Evolutionary conservation across 164 flowering plant species (phyloP), one percentile per base, ranked within the genome.

Genomic region (Liriodendron chinense): DNA sequence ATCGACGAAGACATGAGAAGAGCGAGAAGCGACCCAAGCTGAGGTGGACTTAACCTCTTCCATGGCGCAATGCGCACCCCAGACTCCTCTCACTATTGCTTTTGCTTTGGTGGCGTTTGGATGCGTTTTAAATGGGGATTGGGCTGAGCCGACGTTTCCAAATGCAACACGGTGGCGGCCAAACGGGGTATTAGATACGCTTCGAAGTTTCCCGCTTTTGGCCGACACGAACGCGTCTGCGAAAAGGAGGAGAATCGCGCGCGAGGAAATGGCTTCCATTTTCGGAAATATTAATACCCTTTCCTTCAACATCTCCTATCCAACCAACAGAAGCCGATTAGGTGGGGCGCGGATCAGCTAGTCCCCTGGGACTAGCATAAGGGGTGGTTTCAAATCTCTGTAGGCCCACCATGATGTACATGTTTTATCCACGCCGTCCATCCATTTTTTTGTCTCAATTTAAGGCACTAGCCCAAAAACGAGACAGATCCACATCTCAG

Each of bases 1-100:
- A 77, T 90, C 92, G 72, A 93, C 86, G 70, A 85, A 28, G 75
- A 93, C 98, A 74, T 93, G 98, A 65, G 95, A 82, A 28, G 98
- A 80, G 69, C 69, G 87, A 65, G 71, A 57, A 18, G 92, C 93
- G 59, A 93, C 98, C 96, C 93, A 93, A 67, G 92, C 94, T 20
- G 91, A 78, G 74, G 79, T 88, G 22, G 86, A 75, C 86, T 89
- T 89, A 71, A 92, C 94, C 75, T 86, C 89, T 14, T 92, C 92
- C 97, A 92, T 92, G 76, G 84, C 77, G 47, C 69, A 67, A 67
- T 67, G 69, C 47, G 69, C n/a, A 28, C 12, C 9, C 18, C n/a
- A 26, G 43, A 18, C 6, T 67, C 47, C 47, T 6, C 1, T 6
- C 16, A 16, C 59, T 26, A 20, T 0, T 14, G 47, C 28, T 25